Conservation (phyloP, 768 basidiomycete species). For the Amanita pseudoporphyria region DNA sequence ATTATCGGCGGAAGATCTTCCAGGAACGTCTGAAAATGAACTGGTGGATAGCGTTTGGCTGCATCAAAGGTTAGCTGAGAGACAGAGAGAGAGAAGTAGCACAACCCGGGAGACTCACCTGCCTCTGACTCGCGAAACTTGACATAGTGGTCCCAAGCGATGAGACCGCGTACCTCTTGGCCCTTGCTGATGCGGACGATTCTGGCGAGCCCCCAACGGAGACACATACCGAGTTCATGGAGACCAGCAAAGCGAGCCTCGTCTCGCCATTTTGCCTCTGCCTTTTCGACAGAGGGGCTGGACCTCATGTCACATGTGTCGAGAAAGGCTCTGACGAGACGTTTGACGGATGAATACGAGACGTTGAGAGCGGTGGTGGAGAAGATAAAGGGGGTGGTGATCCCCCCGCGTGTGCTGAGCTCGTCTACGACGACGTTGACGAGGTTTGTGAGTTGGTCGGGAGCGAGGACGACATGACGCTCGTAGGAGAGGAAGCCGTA, state of each 20-base stretch:
- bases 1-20: slow-evolving; percentile 40
- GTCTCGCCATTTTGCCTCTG: slow-evolving; percentile 57
- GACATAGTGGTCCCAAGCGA: slow-evolving; percentile 79
- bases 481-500: slow-evolving; percentile 73
- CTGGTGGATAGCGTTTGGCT: slow-evolving; percentile 60
- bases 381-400: slow-evolving; percentile 89
- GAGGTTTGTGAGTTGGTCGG: slow-evolving; percentile 61
- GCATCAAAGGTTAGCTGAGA: slow-evolving; percentile 5
- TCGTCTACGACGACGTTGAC: slow-evolving; percentile 64
- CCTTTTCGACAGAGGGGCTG: slow-evolving; percentile 24
- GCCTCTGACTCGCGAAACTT: slow-evolving; percentile 78
- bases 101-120: slow-evolving; percentile 36
- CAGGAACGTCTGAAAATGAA: slow-evolving; percentile 66
- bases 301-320: slow-evolving; percentile 36
- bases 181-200: slow-evolving; percentile 63
- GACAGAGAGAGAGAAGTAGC: background rate
- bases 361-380: slow-evolving; percentile 83
- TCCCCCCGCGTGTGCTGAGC: slow-evolving; percentile 62
- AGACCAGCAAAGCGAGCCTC: slow-evolving; percentile 80
- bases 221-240: slow-evolving; percentile 83
- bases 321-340: slow-evolving; percentile 78
- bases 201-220: slow-evolving; percentile 87
- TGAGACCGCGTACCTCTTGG: slow-evolving; percentile 69
- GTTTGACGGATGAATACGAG: slow-evolving; percentile 59
- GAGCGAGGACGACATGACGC: slow-evolving; percentile 66